Evolutionary conservation across 352 stramenopile species (phyloP).

Genomic region (Phytopythium mirpurense): DNA sequence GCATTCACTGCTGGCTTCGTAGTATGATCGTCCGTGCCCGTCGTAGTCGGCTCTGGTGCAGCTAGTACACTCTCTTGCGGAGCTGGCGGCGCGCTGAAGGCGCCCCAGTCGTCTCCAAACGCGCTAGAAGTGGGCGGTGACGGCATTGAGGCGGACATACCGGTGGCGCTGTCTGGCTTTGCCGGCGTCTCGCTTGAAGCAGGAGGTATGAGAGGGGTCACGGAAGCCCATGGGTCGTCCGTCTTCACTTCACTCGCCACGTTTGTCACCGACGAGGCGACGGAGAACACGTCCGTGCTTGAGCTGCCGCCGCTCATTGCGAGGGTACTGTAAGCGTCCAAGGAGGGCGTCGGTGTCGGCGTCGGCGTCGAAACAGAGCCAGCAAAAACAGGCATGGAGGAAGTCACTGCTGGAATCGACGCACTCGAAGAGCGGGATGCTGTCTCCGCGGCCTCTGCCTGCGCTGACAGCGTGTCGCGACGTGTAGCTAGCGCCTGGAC

Average conservation of each 20-base stretch:
- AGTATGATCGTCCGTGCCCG: not conserved
- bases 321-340: slow-evolving; percentile 1
- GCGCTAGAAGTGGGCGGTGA: not conserved
- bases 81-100: slow-evolving; percentile 4
- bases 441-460: slow-evolving; percentile 13
- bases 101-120: slow-evolving; percentile 5
- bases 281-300: slow-evolving; percentile 1
- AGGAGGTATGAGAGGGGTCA: too few species aligned
- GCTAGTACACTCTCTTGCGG: not conserved
- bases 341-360: not conserved
- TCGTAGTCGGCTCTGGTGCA: not conserved
- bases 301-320: slow-evolving; percentile 4
- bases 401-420: not conserved
- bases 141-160: not conserved
- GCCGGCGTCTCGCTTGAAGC: too few species aligned
- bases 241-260: not conserved
- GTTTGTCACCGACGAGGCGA: not conserved
- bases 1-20: not conserved
- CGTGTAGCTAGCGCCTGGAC: slow-evolving; percentile 20
- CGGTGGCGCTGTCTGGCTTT: too few species aligned
- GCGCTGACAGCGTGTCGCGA: slow-evolving; percentile 15
- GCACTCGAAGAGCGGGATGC: not conserved
- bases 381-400: not conserved
- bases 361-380: not conserved
- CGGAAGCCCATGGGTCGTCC: slow-evolving; percentile 2